Evolutionary conservation across 2,329 filamentous ascomycete species (phyloP), one percentile per base, ranked within the genome.

Genomic region (Microascus cirrosus): DNA sequence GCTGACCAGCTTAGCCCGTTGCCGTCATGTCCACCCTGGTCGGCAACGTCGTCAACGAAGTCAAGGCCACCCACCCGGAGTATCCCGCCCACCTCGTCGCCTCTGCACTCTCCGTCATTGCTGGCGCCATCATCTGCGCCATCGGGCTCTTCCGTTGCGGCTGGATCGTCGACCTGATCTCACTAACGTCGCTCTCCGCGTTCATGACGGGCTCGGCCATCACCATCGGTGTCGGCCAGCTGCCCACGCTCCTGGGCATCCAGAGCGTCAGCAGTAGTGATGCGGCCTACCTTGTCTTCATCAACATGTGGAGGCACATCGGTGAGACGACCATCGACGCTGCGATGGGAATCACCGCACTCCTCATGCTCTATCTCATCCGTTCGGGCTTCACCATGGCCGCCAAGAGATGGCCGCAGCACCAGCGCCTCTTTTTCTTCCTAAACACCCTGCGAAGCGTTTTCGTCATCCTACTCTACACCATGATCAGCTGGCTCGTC

Each of bases 141-240:
- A 81, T 97, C 61, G 94, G 93, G 3, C 74, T 96, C 2, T 74
- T 89, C 51, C 85, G 92, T 53, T 81, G 86, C 42, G 93, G 94
- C 6, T 95, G 91, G 84, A 85, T 97, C 55, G 91, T 96, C 54
- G 91, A 97, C 63, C 82, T 96, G 66, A 96, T 97, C 65, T 89
- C 94, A 1, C 82, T 96, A 58, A 86, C 90, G 1, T 89, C 92
- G 0, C 89, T 97, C 57, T 92, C 89, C 0, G 91, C 94, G 2
- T 97, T 96, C 76, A 96, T 97, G 89, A 97, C 94, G 0, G 93
- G 93, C 2, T 96, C 93, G 5, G 91, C 93, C 57, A 81, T 99
- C 70, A 95, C 83, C 65, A 97, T 99, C 67, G 85, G 83, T 18
- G 81, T 84, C 25, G 92, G 94, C 36, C 94, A 99, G 70, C 78